Evolutionary conservation across 202 grass and related monocot species (phyloP).

Genomic region (Schoenoplectus triqueter): DNA sequence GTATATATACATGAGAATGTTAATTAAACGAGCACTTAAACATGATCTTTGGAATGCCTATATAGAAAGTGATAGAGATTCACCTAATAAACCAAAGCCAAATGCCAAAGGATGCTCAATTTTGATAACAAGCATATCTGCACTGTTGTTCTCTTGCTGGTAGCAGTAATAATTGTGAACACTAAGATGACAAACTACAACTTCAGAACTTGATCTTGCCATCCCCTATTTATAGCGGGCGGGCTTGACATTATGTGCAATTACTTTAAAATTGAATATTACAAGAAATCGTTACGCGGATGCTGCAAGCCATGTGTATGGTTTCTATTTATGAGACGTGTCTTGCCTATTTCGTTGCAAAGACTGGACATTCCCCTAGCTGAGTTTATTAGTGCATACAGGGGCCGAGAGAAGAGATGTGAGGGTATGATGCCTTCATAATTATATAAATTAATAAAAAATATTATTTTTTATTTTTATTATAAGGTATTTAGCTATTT

Average conservation of each 20-base stretch:
- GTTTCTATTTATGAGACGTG: background rate
- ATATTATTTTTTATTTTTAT: no score
- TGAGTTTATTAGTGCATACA: background rate
- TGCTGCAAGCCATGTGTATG: slow-evolving; percentile 10
- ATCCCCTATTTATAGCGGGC: slow-evolving; percentile 33
- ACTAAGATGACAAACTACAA: slow-evolving; percentile 9
- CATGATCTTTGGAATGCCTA: background rate
- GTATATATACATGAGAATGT: background rate
- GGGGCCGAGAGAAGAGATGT: no score
- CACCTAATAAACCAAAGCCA: slow-evolving; percentile 37
- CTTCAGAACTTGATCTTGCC: background rate
- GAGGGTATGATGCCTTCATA: no score
- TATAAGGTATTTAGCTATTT: no score
- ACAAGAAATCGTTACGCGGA: background rate
- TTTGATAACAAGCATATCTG: slow-evolving; percentile 36
- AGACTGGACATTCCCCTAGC: background rate
- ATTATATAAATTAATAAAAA: no score
- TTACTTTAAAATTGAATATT: background rate
- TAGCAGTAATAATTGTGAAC: background rate
- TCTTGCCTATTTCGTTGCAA: background rate
- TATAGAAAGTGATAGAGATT: background rate
- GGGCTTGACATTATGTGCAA: background rate
- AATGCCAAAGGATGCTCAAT: slow-evolving; percentile 39
- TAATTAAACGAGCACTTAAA: background rate
- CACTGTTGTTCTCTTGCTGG: background rate